Base-by-base conservation (phyloP, 345 rosid genomes). In the Microcos paniculata region DNA sequence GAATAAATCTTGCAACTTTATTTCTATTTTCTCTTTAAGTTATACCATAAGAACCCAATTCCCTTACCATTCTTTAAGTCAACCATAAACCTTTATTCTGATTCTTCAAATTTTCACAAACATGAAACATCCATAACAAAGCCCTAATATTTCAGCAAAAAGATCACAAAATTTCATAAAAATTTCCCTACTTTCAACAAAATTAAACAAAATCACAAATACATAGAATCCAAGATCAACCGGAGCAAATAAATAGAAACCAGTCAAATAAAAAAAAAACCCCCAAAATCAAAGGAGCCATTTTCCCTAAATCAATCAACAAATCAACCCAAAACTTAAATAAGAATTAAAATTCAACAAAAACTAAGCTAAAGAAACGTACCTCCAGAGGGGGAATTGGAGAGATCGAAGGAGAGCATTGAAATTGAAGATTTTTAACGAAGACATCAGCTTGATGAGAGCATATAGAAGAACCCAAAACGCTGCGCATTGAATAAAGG, bases 331-430 rank as follows among this genome's bases (percentile, higher is more conserved):
- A 33, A 53, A 14, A 58, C 62, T 18, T 16, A 31, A 13, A 64
- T 21, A 1, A 35, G 40, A 76, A 18, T 4, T 15, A 61, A 49
- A 19, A 24, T 26, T 21, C 21, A 5, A 56, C 45, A 14, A 30
- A 73, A 45, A 61, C 14, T 1, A 55, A 49, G 24, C 48, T 21
- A 30, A 42, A 53, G 46, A 45, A 75, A 46, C 74, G 78, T 62
- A 92, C 98, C 94, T 91, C 76, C 43, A 88, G 61, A 76, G 91
- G 88, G 65, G 87, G 94, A 24, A 45, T 82, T 8, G 92, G 88
- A 31, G 87, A 79, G 79, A 87, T 82, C 85, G 87, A 83, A 18
- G 63, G 79, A 76, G 87, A 85, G 75, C 98, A 94, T 81, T 79
- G 92, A 23, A 78, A 76, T 59, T 76, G 81, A 70, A 94, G 85